Base-by-base conservation (phyloP, 768 basidiomycete genomes). In the Mycena chlorophos region DNA sequence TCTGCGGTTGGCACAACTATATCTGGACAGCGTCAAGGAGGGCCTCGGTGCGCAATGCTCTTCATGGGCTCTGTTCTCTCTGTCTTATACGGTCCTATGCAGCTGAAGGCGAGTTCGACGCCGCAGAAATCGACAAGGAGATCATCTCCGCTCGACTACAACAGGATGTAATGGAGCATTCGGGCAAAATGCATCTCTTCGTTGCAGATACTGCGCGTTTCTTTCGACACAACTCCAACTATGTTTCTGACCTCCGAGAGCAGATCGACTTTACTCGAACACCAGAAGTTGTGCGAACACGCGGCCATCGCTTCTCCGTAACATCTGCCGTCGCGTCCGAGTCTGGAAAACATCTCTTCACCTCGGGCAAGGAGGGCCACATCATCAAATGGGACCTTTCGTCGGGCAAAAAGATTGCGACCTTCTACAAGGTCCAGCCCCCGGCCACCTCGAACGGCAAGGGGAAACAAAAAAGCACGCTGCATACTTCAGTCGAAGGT, bases 41-140 rank as follows among this genome's bases (percentile, higher is more conserved):
- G 84, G 81, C 31, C 70, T 95, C 26, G 79, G 87, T 84, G 63
- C 69, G 83, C 75, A n/a, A 19, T 34, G 5, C 45, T 49, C 49
- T 34, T 34, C 31, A 17, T 34, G 31, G 31, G 26, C 3, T 51
- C 29, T 38, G 2, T 6, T 50, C 37, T 54, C 12, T 30, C 47
- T 46, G 34, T 20, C 17, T 23, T 5, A 27, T 51, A 47, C 25
- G 3, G 25, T 49, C 12, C 19, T 49, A 25, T 48, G 22, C 57
- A 84, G 92, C 86, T 55, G 94, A 94, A 23, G 91, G 89, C 29
- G 94, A 94, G 58, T 94, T 86, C 60, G 96, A 99, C 68, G 97
- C 97, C 4, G 94, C 91, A 1, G 95, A 98, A 63, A 86, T 98
- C 25, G 97, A 99, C 77, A 83, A 84, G 64, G 96, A 98, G 61